Evolutionary conservation across 805 yeast species (phyloP).

Genomic region (Lipomyces yamadae): DNA sequence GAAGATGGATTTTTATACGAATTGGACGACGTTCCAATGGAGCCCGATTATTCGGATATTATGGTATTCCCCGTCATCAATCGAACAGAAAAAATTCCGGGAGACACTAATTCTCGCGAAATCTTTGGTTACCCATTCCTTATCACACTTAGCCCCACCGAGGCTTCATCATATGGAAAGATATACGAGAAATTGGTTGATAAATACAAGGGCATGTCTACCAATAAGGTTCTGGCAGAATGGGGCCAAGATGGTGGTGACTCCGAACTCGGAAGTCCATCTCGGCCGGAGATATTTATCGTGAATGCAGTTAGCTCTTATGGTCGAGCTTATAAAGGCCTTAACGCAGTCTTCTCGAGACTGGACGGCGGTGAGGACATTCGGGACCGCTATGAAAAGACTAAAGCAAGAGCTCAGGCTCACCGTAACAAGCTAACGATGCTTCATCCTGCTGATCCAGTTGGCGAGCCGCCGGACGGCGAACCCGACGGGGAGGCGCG

Average conservation of each 20-base stretch:
- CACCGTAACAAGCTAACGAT: constrained; percentile 7
- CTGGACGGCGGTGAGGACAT: constrained; percentile 12
- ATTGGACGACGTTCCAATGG: constrained; percentile 41
- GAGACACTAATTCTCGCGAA: constrained; percentile 44
- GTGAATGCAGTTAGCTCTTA: constrained; percentile 11
- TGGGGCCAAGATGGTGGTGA: constrained; percentile 25
- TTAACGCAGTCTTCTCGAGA: neutral
- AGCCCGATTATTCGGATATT: constrained; percentile 43
- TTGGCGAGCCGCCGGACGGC: neutral
- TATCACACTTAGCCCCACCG: constrained; percentile 59
- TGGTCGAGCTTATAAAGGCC: neutral
- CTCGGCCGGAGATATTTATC: constrained; percentile 24
- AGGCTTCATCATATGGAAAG: constrained; percentile 59
- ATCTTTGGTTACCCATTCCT: constrained; percentile 81
- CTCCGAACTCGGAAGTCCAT: constrained; percentile 14
- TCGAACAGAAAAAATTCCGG: constrained; percentile 12
- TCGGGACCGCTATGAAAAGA: constrained; percentile 16
- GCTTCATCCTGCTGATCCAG: constrained; percentile 2
- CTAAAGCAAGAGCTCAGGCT: neutral
- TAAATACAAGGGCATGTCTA: constrained; percentile 33
- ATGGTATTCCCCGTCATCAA: constrained; percentile 30
- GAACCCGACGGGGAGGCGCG: constrained; percentile 10
- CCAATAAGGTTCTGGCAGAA: constrained; percentile 15
- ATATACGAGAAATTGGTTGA: constrained; percentile 60
- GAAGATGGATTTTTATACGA: constrained; percentile 75